Conservation (phyloP, 495 filamentous ascomycete species). For the Tuber umbilicatum region DNA sequence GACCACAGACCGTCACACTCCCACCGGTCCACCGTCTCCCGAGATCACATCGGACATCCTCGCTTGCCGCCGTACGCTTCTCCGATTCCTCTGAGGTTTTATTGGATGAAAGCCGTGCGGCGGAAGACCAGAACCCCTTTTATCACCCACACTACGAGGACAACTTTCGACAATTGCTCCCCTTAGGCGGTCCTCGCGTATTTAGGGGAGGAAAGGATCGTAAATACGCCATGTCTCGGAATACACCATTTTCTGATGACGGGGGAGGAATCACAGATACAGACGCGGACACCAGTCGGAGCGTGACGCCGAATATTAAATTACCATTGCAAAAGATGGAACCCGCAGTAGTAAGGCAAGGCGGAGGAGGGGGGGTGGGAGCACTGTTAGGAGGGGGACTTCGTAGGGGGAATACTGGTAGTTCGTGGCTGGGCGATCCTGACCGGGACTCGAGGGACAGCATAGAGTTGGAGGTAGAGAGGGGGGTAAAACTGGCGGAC, state of each 20-base stretch:
- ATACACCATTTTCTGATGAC: constrained; percentile 6
- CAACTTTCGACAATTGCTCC: constrained; percentile 1
- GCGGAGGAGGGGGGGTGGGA: not conserved
- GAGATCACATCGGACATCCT: constrained; percentile 8
- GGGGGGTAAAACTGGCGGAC: constrained; percentile 19
- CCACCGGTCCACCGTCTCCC: not conserved
- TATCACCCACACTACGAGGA: not conserved
- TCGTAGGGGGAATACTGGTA: constrained; percentile 16
- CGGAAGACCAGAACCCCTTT: constrained; percentile 1
- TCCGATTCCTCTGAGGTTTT: constrained; percentile 32
- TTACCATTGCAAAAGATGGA: constrained; percentile 32
- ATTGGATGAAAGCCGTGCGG: constrained; percentile 16
- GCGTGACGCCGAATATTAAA: constrained; percentile 29
- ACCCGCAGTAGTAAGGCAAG: constrained; percentile 8
- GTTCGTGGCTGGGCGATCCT: constrained; percentile 20
- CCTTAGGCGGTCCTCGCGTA: constrained; percentile 27
- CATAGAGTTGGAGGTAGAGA: constrained; percentile 12
- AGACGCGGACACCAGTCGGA: constrained; percentile 25
- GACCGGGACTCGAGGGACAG: constrained; percentile 26
- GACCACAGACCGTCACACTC: constrained; percentile 4
- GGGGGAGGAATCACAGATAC: constrained; percentile 22
- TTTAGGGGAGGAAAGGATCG: not conserved
- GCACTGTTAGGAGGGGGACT: not conserved
- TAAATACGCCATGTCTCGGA: not conserved
- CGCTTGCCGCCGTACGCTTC: constrained; percentile 21